Evolutionary conservation across 106 monocot species (phyloP), one percentile per base, ranked within the genome.

Genomic region (Agapanthus africanus): DNA sequence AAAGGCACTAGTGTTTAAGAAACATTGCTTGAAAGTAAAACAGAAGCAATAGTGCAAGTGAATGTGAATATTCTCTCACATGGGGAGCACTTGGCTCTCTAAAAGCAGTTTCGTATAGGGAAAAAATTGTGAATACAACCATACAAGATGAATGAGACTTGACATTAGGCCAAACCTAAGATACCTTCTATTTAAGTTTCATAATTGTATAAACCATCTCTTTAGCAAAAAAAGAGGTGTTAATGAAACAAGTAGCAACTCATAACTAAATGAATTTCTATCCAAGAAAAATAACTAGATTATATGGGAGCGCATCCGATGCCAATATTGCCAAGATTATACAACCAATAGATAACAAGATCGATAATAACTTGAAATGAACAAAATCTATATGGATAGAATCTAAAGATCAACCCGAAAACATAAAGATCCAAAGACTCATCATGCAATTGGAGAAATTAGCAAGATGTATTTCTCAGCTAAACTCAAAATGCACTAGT

Each of bases 51-150:
- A 64, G 25, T 38, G 37, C 15, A 32, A 19, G 33, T 64, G 37
- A 36, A 32, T 8, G 33, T 64, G 64, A 64, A 64, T 47, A 64
- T 64, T 64, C 23, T 64, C 23, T 64, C 64, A 64, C 64, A 64
- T 64, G 64, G 37, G 4, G 4, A 2, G 13, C 56, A 57, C 56
- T 57, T 11, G 11, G 22, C 19, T 18, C n/a, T 23, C 4, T 64
- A 2, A 13, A 38, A 39, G 64, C 37, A 34, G n/a, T 64, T 64
- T 8, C n/a, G 7, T 61, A 16, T 8, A 35, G 21, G 10, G 52
- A 54, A 25, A 44, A 44, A 1, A 9, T 44, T 2, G 10, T 4
- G 10, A 28, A 59, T 25, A 22, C 57, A 26, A 6, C 56, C 1
- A 5, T 1, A 26, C 28, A 13, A 25, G 22, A 9, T 5, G 25